Base-by-base conservation (phyloP, 2,329 filamentous ascomycete species). In the Aspergillus piperis region DNA sequence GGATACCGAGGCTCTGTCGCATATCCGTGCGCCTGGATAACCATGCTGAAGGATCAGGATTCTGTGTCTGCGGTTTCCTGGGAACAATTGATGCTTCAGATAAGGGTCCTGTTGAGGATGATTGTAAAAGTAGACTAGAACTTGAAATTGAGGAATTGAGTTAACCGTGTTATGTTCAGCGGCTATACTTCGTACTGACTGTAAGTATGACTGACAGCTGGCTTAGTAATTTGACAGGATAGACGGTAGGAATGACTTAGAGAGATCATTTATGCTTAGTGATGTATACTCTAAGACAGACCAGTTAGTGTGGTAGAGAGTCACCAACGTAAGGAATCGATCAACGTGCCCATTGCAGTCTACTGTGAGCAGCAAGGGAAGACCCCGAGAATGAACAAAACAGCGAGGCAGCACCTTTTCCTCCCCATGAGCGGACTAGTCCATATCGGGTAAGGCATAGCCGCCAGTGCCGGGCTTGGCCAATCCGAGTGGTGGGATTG, bases 401-500 rank as follows among this genome's bases (percentile, higher is more conserved):
- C 53, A 32, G 53, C 53, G 42, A 55, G 53, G 53, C 53, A 19
- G 41, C 36, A 42, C 11, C 38, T 44, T 54, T 53, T 53, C 30
- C 51, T 36, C 8, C 51, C 51, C 13, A 27, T 17, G 25, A 2
- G 8, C 3, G 6, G 25, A 15, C 53, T 55, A 55, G 41, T 13
- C 41, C 25, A n/a, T 13, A 30, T 30, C 13, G 6, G 47, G 47
- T 17, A 50, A 32, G 17, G 47, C 25, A 30, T 55, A 55, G 39
- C 53, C 53, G 53, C 42, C 42, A 42, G 36, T 21, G 39, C 25
- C 42, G 39, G 7, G 53, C 53, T 47, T 27, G 41, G 53, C 53
- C 53, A 55, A 55, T 55, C 53, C 30, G 39, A 47, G 53, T 13
- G 25, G 25, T 55, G 53, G 41, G n/a, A 54, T 54, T 54, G 52